A percentile compares a stretch with the other conserved stretches of the same genome.
Evolutionary conservation across 345 rosid genomes (phyloP).

Genomic region (Toxicodendron radicans): DNA sequence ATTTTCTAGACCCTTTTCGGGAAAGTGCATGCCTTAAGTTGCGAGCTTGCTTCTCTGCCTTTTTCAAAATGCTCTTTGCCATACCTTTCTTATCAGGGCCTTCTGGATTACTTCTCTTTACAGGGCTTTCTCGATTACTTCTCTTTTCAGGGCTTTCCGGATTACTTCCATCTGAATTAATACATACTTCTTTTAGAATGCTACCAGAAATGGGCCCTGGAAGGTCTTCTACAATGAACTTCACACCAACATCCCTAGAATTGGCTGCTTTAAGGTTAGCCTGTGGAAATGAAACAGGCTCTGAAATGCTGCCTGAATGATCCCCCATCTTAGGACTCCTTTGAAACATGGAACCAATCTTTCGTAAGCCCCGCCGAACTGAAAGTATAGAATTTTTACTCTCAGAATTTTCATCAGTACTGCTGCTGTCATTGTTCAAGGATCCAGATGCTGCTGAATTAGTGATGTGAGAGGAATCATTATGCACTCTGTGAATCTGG

Average conservation of each 20-base stretch:
- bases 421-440: slow-evolving; percentile 44
- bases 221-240: slow-evolving; percentile 47
- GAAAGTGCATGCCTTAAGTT: slow-evolving; percentile 60
- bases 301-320: slow-evolving; percentile 37
- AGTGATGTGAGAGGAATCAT: slow-evolving; percentile 34
- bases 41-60: slow-evolving; percentile 62
- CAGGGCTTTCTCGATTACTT: background rate
- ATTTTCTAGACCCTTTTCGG: slow-evolving; percentile 59
- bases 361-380: slow-evolving; percentile 50
- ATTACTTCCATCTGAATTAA: slow-evolving; percentile 39
- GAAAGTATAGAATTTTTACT: slow-evolving; percentile 31
- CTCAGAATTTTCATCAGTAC: slow-evolving; percentile 48
- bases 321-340: slow-evolving; percentile 49
- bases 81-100: slow-evolving; percentile 50
- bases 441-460: slow-evolving; percentile 37
- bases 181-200: slow-evolving; percentile 31
- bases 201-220: slow-evolving; percentile 36
- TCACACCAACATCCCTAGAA: slow-evolving; percentile 45
- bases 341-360: slow-evolving; percentile 48
- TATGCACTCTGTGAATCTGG: slow-evolving; percentile 36
- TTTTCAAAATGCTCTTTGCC: slow-evolving; percentile 67
- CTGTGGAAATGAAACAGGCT: slow-evolving; percentile 45
- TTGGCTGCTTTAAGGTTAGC: slow-evolving; percentile 57
- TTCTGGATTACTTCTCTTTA: no score
- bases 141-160: slow-evolving; percentile 50